Evolutionary conservation across 768 basidiomycete genomes (phyloP), one percentile per base, ranked within the genome.

Genomic region (Phylloporus arenicola): DNA sequence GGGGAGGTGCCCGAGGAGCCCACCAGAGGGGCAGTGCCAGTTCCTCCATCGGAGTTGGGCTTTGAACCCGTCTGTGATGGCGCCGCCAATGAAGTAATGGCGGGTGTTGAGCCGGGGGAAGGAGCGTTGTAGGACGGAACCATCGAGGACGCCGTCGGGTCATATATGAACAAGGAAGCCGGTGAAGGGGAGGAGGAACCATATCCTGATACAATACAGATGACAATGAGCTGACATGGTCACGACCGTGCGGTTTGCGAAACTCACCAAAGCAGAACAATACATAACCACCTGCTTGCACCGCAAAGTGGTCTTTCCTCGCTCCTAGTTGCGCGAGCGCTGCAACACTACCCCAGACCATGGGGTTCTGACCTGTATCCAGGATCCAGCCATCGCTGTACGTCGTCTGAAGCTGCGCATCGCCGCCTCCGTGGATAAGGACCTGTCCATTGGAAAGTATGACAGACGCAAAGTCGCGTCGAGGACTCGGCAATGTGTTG

Each of bases 371-470:
- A 10, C 70, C 70, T 3, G 79, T 78, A 61, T 84, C 81, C 31
- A 86, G 76, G 47, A 85, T 74, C 83, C 81, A 86, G 14, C 90
- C 92, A 66, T 86, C 84, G 33, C 64, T 71, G 49, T 74, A 77
- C n/a, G 75, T 77, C 4, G 58, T 72, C 58, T 83, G 76, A 37
- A 82, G 69, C 33, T 51, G 60, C 4, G 75, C 78, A 59, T 88
- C 81, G 25, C 80, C 76, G 6, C 92, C 92, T 5, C 92, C 92
- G 19, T 91, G 87, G 14, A 94, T 80, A 49, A 92, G 67, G 19
- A 90, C 70, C 42, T 75, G 77, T 31, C 76, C 77, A 33, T 73
- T 74, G 19, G 73, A 67, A 29, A 83, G 70, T 9, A 73, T 62
- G 2, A 73, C 75, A 13, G 77, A 73, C 2, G 78, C 83, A 54